These are phyloP conservation scores for Citrullus mucosospermus DNA, from an alignment of 306 rosid species.

Conservation along the genomic window DNA sequence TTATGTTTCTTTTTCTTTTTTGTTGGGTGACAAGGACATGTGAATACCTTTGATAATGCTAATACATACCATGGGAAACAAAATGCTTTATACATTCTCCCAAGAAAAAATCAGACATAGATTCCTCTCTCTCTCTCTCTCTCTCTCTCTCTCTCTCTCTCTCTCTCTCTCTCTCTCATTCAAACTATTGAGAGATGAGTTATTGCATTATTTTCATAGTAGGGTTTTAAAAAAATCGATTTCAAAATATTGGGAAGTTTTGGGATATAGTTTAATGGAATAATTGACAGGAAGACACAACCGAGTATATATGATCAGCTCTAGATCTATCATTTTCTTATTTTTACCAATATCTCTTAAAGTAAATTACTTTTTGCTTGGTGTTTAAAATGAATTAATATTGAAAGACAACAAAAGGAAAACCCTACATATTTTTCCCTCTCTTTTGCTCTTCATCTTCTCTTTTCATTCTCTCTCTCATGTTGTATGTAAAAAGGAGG, in stretches of 20 bases:
- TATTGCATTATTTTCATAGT: not conserved
- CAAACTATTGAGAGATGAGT: not conserved
- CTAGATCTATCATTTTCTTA: not conserved
- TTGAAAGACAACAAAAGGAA: not conserved
- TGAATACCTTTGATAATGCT: conserved; percentile 49
- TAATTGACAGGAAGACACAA: no score
- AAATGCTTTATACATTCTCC: not conserved
- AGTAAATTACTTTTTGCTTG: not conserved
- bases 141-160: not conserved
- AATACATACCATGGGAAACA: conserved; percentile 14
- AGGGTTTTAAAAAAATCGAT: no score
- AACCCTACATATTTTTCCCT: not conserved
- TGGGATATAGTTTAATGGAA: no score
- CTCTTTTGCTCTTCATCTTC: conserved; percentile 18
- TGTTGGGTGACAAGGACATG: conserved; percentile 64
- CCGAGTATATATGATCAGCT: no score
- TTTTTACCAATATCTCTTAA: not conserved
- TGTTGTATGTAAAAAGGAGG: conserved; percentile 17
- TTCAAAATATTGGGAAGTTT: no score
- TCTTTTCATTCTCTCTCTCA: conserved; percentile 12
- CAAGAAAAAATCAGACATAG: not conserved
- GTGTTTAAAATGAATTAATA: not conserved
- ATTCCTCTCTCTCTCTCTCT: not conserved
- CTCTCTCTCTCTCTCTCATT: not conserved
- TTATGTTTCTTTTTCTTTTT: conserved; percentile 29